Base-by-base conservation (phyloP, 2,329 filamentous ascomycete species). In the Aspergillus pseudonomiae region DNA sequence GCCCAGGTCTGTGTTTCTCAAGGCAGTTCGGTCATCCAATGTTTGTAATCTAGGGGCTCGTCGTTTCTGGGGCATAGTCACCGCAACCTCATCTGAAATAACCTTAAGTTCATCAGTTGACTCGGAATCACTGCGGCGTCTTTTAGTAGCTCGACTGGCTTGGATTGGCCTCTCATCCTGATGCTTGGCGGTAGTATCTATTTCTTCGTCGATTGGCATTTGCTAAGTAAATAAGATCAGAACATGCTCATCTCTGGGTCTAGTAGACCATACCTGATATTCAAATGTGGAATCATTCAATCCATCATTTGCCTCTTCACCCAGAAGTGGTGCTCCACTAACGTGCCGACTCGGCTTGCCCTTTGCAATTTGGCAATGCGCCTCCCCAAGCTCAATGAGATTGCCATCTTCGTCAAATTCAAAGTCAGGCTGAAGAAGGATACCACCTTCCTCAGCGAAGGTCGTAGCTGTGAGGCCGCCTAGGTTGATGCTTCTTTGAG, bases 321-420 rank as follows among this genome's bases (percentile, higher is more conserved):
- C 75, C 69, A 77, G 81, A 1, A 76, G 77, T 19, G 70, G 77
- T 52, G 74, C 72, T 59, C 78, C 78, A 66, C 70, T 75, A 36
- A 67, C 68, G 11, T 69, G 57, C 36, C 66, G 67, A 64, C 60
- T 55, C 39, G 43, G 6, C 9, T 30, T 41, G 5, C 9, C 53
- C 56, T 43, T 61, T 56, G 54, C 66, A 48, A 34, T 62, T 21
- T 61, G 55, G 16, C 57, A 55, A 16, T 65, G 52, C 4, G 48
- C 62, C 11, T 41, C 57, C 30, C 68, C 68, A 52, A 85, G 72
- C 57, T 87, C 85, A 34, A 85, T 73, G 6, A 90, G 76, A 66
- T 86, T 85, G 9, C 88, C 88, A 64, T 90, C 83, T 16, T 83
- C 86, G 67, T 89, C 88, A 66, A 90, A 85, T 43, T 82, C 83